phyloP scores from a whole-genome alignment of 306 rosid genomes.

The Rosa lucieae region DNA sequence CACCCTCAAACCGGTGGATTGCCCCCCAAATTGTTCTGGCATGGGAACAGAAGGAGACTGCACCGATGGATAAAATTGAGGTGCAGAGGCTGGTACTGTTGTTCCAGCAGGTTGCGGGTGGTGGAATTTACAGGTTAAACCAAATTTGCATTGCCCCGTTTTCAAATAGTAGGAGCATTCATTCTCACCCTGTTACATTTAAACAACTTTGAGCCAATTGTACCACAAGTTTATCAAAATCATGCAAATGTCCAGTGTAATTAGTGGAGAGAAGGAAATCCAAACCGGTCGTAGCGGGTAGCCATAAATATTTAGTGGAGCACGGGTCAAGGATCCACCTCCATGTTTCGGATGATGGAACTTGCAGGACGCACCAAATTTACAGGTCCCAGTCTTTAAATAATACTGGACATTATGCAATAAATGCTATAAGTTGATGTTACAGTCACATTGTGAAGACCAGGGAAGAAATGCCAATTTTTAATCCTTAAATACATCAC shows the following conservation, averaged over 20 bases:
- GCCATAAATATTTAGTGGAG: slow-evolving; percentile 74
- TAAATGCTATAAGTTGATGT: slow-evolving; percentile 13
- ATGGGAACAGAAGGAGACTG: slow-evolving; percentile 77
- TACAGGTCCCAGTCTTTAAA: slow-evolving; percentile 86
- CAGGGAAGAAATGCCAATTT: not conserved
- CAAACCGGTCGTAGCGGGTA: slow-evolving; percentile 81
- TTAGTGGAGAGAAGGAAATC: slow-evolving; percentile 8
- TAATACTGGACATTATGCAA: slow-evolving; percentile 57
- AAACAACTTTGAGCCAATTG: slow-evolving; percentile 11
- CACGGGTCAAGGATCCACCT: slow-evolving; percentile 76
- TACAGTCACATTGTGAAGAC: slow-evolving; percentile 16
- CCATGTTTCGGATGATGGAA: slow-evolving; percentile 87
- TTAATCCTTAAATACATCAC: not conserved
- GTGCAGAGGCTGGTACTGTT: slow-evolving; percentile 71
- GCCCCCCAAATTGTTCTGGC: slow-evolving; percentile 71
- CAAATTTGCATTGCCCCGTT: slow-evolving; percentile 98
- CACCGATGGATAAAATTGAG: slow-evolving; percentile 91
- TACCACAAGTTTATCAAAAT: not conserved
- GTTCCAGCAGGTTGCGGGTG: slow-evolving; percentile 82
- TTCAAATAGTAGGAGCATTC: slow-evolving; percentile 99
- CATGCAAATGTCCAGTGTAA: not conserved
- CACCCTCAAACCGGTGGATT: slow-evolving; percentile 73
- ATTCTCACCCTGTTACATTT: slow-evolving; percentile 66
- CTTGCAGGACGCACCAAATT: slow-evolving; percentile 92
- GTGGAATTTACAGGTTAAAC: slow-evolving; percentile 89